phyloP scores from a whole-genome alignment of 2,329 filamentous ascomycete genomes.

The Aspergillus novofumigatus region DNA sequence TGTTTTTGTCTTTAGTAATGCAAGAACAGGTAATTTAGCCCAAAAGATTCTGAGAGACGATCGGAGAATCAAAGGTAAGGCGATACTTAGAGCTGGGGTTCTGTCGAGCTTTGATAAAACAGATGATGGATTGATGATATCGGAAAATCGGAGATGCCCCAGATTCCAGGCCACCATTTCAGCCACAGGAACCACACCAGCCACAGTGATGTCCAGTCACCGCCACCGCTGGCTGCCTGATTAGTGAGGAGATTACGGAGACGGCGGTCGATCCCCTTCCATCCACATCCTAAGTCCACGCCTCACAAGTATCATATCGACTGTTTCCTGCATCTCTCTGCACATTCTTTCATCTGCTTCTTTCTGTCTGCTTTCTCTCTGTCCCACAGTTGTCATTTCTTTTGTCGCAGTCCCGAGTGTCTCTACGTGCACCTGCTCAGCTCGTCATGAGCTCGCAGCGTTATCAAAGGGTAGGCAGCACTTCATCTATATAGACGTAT shows the following conservation, averaged over 20 bases:
- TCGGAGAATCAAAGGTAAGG: too few relatives aligned
- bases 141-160: not conserved
- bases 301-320: slow-evolving; percentile 11
- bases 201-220: not conserved
- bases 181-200: not conserved
- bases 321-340: slow-evolving; percentile 14
- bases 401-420: slow-evolving; percentile 9
- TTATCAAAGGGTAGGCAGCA: slow-evolving; percentile 43
- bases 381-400: slow-evolving; percentile 12
- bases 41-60: rapidly evolving
- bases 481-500: too few relatives aligned
- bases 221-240: not conserved
- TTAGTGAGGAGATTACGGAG: not conserved
- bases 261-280: not conserved
- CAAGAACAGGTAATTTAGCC: not conserved
- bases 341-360: slow-evolving; percentile 17
- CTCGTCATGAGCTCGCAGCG: slow-evolving; percentile 48
- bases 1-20: not conserved
- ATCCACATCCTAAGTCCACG: not conserved
- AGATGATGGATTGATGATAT: not conserved
- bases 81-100: not conserved
- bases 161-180: not conserved
- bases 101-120: not conserved
- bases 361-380: slow-evolving; percentile 11
- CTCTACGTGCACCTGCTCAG: slow-evolving; percentile 26